Percentiles rank a stretch among this genome's conserved stretches.
These are phyloP conservation scores for Suillus placidus DNA, from an alignment of 768 basidiomycete genomes.

Conservation along the genomic window DNA sequence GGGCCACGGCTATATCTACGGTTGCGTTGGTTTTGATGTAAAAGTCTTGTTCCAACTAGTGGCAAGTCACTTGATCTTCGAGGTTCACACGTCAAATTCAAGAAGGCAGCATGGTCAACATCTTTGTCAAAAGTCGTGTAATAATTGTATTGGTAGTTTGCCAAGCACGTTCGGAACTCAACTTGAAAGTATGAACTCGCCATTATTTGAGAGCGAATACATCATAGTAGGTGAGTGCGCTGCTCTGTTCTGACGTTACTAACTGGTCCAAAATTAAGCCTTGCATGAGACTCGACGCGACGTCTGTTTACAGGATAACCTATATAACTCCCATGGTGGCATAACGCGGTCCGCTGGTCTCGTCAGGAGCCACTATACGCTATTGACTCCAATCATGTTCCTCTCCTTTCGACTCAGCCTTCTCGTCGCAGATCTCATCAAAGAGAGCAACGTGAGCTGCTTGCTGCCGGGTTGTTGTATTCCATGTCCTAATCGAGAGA, in stretches of 20 bases:
- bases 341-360: constrained; percentile 10
- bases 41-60: not conserved
- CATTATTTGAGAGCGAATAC: not conserved
- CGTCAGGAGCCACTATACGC: constrained; percentile 2
- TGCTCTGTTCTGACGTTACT: not conserved
- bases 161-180: not conserved
- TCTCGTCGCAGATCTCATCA: not conserved
- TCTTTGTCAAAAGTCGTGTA: not conserved
- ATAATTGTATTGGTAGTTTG: not conserved
- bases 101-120: not conserved
- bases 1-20: constrained; percentile 74
- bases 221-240: not conserved
- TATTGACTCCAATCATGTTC: not conserved
- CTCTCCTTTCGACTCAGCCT: not conserved
- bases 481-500: too few relatives aligned
- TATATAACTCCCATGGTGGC: not conserved
- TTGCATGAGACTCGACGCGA: not conserved
- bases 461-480: too few relatives aligned
- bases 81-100: not conserved
- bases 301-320: not conserved
- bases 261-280: constrained; percentile 1
- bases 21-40: constrained; percentile 64
- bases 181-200: not conserved
- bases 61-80: not conserved
- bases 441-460: not conserved